Evolutionary conservation across 2,329 filamentous ascomycete species (phyloP).

Genomic region (Fragosphaeria purpurea): DNA sequence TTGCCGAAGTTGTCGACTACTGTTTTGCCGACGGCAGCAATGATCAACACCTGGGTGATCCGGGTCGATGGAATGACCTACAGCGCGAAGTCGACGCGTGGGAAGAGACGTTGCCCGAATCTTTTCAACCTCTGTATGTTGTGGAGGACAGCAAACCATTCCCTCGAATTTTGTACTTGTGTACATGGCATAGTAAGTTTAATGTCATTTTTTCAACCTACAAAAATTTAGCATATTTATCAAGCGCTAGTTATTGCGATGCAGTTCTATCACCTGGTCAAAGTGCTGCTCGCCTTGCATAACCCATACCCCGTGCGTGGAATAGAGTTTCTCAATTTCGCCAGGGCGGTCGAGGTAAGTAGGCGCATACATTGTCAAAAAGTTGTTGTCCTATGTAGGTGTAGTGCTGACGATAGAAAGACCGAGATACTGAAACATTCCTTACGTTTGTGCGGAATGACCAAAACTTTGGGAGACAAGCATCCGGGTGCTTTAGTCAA

Average conservation of each 20-base stretch:
- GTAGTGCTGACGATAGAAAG: neutral
- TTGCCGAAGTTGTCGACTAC: neutral
- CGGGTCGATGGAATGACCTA: neutral
- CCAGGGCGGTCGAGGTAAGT: neutral
- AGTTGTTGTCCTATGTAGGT: too few species aligned
- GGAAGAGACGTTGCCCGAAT: neutral
- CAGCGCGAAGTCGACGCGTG: neutral
- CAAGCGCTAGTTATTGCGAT: neutral
- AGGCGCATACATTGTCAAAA: too few species aligned
- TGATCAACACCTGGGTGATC: too few species aligned
- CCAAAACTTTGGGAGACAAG: slow-evolving; percentile 1
- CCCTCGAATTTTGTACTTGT: neutral
- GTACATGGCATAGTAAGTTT: slow-evolving; percentile 1
- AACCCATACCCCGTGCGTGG: neutral
- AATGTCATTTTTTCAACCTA: neutral
- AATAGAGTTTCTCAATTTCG: neutral
- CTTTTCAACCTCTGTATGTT: neutral
- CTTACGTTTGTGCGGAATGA: neutral
- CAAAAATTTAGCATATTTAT: neutral
- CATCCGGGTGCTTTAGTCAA: slow-evolving; percentile 1
- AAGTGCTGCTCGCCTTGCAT: neutral
- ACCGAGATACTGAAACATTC: slow-evolving; percentile 1
- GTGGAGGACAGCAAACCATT: neutral
- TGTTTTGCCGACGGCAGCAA: neutral
- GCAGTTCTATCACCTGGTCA: slow-evolving; percentile 1